Evolutionary conservation across 768 basidiomycete genomes (phyloP), one percentile per base, ranked within the genome.

Genomic region (Mycena filopes): DNA sequence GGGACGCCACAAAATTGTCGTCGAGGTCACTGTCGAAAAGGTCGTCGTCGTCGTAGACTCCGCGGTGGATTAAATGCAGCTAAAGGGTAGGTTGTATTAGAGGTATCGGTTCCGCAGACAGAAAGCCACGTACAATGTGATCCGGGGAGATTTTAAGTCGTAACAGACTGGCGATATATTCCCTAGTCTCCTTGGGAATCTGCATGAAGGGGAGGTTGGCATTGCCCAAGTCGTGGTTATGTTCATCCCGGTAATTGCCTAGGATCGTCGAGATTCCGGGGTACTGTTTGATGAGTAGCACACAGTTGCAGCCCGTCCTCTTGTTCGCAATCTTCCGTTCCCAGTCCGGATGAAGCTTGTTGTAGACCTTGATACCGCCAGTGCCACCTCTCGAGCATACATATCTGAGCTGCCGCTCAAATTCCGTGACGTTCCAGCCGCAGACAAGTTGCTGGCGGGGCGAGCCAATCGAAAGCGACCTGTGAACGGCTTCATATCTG

Each of bases 101-200:
- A 23, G 26, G 2, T 20, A n/a, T n/a, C n/a, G n/a, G n/a, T n/a
- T n/a, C n/a, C 23, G 31, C 38, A n/a, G 28, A 21, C 38, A 15
- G 13, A 28, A 15, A 25, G 5, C 3, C 10, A 26, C 45, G 7
- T 28, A 48, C 56, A 16, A 58, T 60, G 23, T 60, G 49, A 2
- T 50, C 49, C 4, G 59, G 40, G 12, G 20, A 11, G 4, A 60
- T 26, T n/a, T 51, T 42, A 3, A 42, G n/a, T 10, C 59, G 48
- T 29, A 60, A 48, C 1, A 60, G n/a, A 2, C 59, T 48, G 4
- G 57, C 57, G n/a, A 59, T 59, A 31, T 48, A 41, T 31, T 59
- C 57, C 6, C 46, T 20, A 15, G 57, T 49, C 7, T 38, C 46
- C 13, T 49, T 59, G n/a, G 57, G 25, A 36, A 59, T 59, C 29